These are phyloP conservation scores for Bipolaris gigantea DNA, from an alignment of 2,329 filamentous ascomycete species.

Conservation along the genomic window DNA sequence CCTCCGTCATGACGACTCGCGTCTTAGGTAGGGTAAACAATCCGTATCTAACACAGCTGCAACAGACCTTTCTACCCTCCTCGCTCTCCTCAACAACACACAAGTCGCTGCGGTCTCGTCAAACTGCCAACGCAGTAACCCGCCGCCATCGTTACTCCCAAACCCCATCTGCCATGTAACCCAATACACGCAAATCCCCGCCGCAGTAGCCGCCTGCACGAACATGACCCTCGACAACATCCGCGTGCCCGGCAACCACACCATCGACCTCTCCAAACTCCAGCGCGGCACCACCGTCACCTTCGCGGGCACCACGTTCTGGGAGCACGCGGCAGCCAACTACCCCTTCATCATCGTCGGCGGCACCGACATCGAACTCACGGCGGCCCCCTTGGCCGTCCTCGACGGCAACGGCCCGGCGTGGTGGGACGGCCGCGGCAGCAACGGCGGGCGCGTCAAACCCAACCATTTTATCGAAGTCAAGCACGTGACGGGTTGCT, in stretches of 20 bases:
- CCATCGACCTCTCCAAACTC: constrained; percentile 47
- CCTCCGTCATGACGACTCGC: no score
- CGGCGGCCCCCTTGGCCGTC: constrained; percentile 42
- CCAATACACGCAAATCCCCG: constrained; percentile 22
- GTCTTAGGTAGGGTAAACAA: no score
- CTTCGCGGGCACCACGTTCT: constrained; percentile 33
- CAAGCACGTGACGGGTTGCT: constrained; percentile 44
- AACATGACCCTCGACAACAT: constrained; percentile 49
- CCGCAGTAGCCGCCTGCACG: constrained; percentile 47
- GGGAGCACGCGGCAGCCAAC: constrained; percentile 43
- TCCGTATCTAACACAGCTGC: not conserved
- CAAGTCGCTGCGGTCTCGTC: constrained; percentile 1
- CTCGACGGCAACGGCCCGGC: constrained; percentile 27
- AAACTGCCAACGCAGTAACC: not conserved
- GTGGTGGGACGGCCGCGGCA: constrained; percentile 43
- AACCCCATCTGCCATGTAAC: constrained; percentile 23
- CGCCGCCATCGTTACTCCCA: not conserved
- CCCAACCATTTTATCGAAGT: constrained; percentile 40
- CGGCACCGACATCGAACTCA: constrained; percentile 48
- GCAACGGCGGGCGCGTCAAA: constrained; percentile 51
- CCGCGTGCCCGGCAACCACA: constrained; percentile 40
- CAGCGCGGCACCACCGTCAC: constrained; percentile 48
- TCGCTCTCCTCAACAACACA: constrained; percentile 13
- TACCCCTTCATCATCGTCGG: constrained; percentile 37
- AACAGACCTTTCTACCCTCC: not conserved